Evolutionary conservation across 148 eudicot genomes (phyloP).

Genomic region (Polygonum aviculare): DNA sequence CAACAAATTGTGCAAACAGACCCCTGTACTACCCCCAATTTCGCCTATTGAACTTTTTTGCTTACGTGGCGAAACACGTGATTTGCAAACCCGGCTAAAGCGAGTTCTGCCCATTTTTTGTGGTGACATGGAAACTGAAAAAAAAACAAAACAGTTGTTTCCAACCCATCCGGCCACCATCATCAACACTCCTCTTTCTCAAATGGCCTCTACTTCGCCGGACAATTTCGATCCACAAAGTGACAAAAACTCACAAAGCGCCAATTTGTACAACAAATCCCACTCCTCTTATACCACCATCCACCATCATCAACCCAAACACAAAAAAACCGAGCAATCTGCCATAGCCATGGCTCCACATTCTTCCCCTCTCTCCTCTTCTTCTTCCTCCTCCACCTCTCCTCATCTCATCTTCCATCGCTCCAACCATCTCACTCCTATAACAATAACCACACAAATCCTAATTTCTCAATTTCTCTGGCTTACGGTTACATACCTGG

Average conservation of each 20-base stretch:
- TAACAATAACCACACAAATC: slow-evolving; percentile 17
- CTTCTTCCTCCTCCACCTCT: slow-evolving; percentile 20
- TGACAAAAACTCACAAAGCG: not conserved
- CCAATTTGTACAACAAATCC: not conserved
- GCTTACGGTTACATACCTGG: not conserved
- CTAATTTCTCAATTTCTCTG: not conserved
- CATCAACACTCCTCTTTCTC: too few species aligned
- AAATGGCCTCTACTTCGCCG: too few species aligned
- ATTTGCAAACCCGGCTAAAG: too few species aligned
- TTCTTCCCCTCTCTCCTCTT: slow-evolving; percentile 21
- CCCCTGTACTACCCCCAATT: too few species aligned
- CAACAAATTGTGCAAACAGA: too few species aligned
- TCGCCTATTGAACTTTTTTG: too few species aligned
- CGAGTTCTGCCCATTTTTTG: too few species aligned
- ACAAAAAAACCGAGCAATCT: not conserved
- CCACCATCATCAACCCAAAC: not conserved
- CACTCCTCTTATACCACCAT: not conserved
- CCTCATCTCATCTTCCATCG: slow-evolving; percentile 33
- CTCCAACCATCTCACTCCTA: slow-evolving; percentile 70
- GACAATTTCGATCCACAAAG: not conserved
- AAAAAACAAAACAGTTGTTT: too few species aligned
- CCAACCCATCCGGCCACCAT: too few species aligned
- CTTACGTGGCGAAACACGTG: too few species aligned
- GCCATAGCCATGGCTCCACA: slow-evolving; percentile 20
- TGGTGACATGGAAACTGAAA: too few species aligned